These are phyloP conservation scores for Boletus edulis DNA, from an alignment of 768 basidiomycete genomes.

Conservation along the genomic window DNA sequence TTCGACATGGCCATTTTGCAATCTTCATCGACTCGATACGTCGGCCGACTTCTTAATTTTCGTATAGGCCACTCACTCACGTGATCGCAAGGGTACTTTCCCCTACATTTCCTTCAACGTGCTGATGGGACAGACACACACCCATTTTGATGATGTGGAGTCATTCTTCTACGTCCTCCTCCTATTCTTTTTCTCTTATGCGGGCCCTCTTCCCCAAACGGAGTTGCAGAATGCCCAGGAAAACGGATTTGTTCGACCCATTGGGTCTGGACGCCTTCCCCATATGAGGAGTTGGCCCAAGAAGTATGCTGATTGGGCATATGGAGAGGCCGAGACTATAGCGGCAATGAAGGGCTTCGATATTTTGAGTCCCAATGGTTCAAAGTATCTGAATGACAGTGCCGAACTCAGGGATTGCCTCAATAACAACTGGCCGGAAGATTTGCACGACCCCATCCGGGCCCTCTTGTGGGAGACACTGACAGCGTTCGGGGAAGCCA, in stretches of 20 bases:
- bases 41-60: neutral
- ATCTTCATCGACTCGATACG: too few relatives aligned
- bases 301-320: neutral
- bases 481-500: neutral
- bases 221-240: neutral
- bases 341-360: too few relatives aligned
- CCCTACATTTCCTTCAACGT: neutral
- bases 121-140: neutral
- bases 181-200: neutral
- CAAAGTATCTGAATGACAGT: too few relatives aligned
- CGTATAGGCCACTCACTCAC: neutral
- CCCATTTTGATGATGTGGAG: neutral
- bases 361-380: too few relatives aligned
- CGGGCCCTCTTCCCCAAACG: neutral
- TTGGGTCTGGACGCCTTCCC: neutral
- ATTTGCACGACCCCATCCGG: neutral
- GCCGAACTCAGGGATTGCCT: neutral
- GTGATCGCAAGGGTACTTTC: neutral
- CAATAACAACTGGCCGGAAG: neutral
- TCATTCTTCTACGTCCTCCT: conserved; percentile 1
- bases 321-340: neutral
- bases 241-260: neutral
- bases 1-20: conserved; percentile 20
- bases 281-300: neutral
- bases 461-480: neutral